phyloP scores from a whole-genome alignment of 179 eudicot species.

The Silene coronaria region DNA sequence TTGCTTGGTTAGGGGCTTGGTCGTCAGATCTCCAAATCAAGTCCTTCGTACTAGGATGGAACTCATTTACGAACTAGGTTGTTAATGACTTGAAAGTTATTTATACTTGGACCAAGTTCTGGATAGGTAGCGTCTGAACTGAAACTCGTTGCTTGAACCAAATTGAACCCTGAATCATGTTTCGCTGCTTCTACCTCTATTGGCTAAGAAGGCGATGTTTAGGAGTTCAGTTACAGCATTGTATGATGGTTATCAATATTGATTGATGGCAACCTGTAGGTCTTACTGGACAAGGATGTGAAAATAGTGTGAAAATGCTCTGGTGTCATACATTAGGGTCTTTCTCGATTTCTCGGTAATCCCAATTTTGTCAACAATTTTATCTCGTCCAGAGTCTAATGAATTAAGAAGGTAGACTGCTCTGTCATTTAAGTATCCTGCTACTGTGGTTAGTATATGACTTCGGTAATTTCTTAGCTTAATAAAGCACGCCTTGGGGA shows the following conservation, averaged over 20 bases:
- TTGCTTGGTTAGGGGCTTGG: background rate
- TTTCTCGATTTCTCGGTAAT: background rate
- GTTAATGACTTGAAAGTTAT: no score
- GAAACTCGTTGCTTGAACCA: background rate
- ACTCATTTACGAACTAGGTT: no score
- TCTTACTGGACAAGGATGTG: background rate
- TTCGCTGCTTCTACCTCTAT: background rate
- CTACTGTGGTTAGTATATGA: background rate
- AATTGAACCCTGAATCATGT: background rate
- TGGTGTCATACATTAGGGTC: background rate
- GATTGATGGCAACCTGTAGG: background rate
- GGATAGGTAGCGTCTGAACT: background rate
- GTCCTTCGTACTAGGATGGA: background rate
- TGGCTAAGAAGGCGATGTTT: background rate
- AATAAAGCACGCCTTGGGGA: no score
- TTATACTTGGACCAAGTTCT: background rate
- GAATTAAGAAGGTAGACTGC: background rate
- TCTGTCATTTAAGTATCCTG: background rate
- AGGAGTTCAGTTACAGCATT: slow-evolving; percentile 1
- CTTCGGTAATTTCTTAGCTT: background rate
- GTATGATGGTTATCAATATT: slow-evolving; percentile 1
- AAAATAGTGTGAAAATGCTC: background rate
- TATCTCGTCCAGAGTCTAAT: background rate
- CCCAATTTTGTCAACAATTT: background rate
- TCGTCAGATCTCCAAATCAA: background rate